Evolutionary conservation across 768 basidiomycete genomes (phyloP), one percentile per base, ranked within the genome.

Genomic region (Plicaturopsis crispa): DNA sequence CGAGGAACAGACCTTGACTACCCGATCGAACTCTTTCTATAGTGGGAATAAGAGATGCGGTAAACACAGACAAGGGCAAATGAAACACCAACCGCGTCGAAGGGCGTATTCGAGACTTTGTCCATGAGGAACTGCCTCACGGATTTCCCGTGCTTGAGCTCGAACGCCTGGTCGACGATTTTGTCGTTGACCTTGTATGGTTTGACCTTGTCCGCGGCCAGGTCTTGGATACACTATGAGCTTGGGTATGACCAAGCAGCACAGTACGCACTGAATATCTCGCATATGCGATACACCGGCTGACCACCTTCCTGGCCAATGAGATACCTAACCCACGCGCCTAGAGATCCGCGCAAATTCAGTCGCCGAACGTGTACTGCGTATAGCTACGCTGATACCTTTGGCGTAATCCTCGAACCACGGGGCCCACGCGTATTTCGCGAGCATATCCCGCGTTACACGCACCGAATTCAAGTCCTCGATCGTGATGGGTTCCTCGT

Each of bases 361-460:
- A 46, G 41, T 13, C 7, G 23, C 34, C 11, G 38, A 16, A 22
- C 23, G 31, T 36, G 26, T 5, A 44, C 33, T 17, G 35, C 3
- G 36, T 36, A 35, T 6, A 32, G 12, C 33, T n/a, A 36, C 12
- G 14, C 3, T 57, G 70, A 44, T 47, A 80, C 93, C 84, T 57
- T 77, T 78, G 22, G 85, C 72, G 56, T 80, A 84, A 18, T 91
- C 82, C 45, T 83, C 78, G 54, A 97, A 98, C 77, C 85, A 92
- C 2, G 89, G 84, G 24, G 78, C 71, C 50, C 77, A 63, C 47
- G 73, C 81, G 56, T 81, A 64, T 48, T 80, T 85, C 11, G 77
- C 84, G 10, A 97, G 64, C 51, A 68, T 61, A 38, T 81, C 73
- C 36, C 94, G 72, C 6, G 80, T 74, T 14, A 98, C 49, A 33